Evolutionary conservation across 2,329 filamentous ascomycete species (phyloP), one percentile per base, ranked within the genome.

Genomic region (Cordyceps cateniannulata): DNA sequence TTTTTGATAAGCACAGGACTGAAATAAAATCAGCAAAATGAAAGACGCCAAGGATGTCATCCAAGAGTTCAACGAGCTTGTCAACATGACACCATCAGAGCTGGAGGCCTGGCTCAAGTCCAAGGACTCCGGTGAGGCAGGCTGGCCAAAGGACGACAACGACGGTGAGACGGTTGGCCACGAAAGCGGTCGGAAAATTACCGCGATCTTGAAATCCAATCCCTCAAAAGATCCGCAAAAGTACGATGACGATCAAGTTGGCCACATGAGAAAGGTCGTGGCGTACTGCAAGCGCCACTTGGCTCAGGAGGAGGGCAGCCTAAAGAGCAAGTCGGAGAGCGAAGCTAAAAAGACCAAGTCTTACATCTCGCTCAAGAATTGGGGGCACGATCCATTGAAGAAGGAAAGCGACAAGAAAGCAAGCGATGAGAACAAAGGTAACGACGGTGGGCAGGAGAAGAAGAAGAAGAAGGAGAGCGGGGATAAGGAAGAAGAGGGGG

Each of bases 261-360:
- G 78, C 52, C 85, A 86, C 64, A 86, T 86, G 83, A 76, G 84
- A 53, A 81, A 79, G 64, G 85, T 87, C 0, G 85, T 86, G 0
- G 77, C 84, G 0, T 87, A 87, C 64, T 86, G 82, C 69, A 89
- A 88, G 69, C 77, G 85, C 5, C 85, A 88, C 72, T 73, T 89
- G 0, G 85, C 85, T 0, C 85, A 88, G 66, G 85, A 89, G 69
- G 77, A 80, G 60, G 80, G 78, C 63, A 77, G 76, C 38, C 86
- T 87, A 66, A 73, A 77, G 61, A 75, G 86, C 64, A 82, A 83
- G 55, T 69, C 77, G 0, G 63, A 68, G 0, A 73, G 74, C 14
- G 75, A 78, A n/a, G 69, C 77, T 8, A 77, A 78, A 52, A 73
- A 78, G 70, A 79, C 77, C 38, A 80, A 80, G 64, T 79, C 76